Conservation (phyloP, 352 stramenopile genomes). For the Halophytophthora polymorphica region DNA sequence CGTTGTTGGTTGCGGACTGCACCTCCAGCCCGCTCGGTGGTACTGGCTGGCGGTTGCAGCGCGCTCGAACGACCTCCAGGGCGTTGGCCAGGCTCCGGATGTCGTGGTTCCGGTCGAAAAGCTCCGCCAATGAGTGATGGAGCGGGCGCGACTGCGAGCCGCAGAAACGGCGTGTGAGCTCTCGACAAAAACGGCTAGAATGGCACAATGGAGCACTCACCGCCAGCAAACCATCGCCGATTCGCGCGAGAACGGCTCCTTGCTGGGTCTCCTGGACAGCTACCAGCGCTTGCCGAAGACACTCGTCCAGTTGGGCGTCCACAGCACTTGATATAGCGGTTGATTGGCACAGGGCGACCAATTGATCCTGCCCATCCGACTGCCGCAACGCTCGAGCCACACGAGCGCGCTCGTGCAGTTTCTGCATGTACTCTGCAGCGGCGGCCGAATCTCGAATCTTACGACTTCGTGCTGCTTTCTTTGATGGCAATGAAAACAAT, state of each 20-base stretch:
- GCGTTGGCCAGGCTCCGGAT: constrained; percentile 11
- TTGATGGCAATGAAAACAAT: neutral
- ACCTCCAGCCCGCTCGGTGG: constrained; percentile 19
- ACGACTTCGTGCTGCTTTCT: constrained; percentile 24
- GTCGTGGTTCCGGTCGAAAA: constrained; percentile 4
- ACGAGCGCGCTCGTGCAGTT: neutral
- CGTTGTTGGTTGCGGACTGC: constrained; percentile 13
- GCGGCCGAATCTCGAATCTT: constrained; percentile 3
- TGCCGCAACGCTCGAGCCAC: constrained; percentile 1
- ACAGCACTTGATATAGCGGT: no score
- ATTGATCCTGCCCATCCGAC: neutral
- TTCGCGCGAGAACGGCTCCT: neutral
- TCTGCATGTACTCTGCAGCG: no score
- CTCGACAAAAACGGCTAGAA: neutral
- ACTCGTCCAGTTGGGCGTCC: no score
- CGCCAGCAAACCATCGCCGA: constrained; percentile 7
- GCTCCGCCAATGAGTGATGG: constrained; percentile 2
- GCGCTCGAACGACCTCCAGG: constrained; percentile 10
- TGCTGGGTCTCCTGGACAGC: neutral
- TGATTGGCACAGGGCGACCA: no score
- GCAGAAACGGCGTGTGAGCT: no score
- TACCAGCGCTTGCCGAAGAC: no score
- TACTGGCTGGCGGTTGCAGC: constrained; percentile 15
- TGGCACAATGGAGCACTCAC: constrained; percentile 1
- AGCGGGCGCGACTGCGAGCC: neutral